Evolutionary conservation across 257 asterid genomes (phyloP).

Genomic region (Plectranthus barbatus): DNA sequence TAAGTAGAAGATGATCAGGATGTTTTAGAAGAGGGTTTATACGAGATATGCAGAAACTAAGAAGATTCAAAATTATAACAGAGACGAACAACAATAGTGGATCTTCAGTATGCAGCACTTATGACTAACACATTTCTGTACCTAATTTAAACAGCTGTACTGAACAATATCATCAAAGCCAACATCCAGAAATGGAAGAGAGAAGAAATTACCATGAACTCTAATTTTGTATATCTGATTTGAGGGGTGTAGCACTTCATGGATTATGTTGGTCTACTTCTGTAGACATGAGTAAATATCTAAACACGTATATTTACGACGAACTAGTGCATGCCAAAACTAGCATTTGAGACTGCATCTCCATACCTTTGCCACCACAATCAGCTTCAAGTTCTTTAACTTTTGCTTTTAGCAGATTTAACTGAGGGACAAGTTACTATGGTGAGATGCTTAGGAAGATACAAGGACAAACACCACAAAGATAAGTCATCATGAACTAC

Average conservation of each 20-base stretch:
- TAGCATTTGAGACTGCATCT: conserved; percentile 13
- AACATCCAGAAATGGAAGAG: conserved; percentile 10
- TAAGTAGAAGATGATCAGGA: neutral
- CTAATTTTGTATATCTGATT: conserved; percentile 75
- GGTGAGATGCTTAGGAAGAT: conserved; percentile 23
- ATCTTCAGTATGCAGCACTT: neutral
- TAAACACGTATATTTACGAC: neutral
- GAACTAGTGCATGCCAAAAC: conserved; percentile 14
- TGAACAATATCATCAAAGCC: neutral
- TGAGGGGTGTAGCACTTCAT: conserved; percentile 63
- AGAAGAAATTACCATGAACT: conserved; percentile 56
- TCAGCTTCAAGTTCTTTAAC: conserved; percentile 42
- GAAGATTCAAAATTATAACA: neutral
- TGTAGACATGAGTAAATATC: conserved; percentile 3
- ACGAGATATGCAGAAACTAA: neutral
- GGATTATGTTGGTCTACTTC: conserved; percentile 33
- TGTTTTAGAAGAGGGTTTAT: neutral
- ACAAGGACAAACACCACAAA: conserved; percentile 6
- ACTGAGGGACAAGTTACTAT: conserved; percentile 33
- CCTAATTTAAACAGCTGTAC: neutral
- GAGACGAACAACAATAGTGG: neutral
- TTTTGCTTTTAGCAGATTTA: conserved; percentile 55
- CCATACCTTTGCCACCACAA: conserved; percentile 38
- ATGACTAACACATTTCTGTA: neutral
- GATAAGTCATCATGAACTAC: conserved; percentile 22